Evolutionary conservation across 768 basidiomycete genomes (phyloP), one percentile per base, ranked within the genome.

Genomic region (Tulasnella sp.): DNA sequence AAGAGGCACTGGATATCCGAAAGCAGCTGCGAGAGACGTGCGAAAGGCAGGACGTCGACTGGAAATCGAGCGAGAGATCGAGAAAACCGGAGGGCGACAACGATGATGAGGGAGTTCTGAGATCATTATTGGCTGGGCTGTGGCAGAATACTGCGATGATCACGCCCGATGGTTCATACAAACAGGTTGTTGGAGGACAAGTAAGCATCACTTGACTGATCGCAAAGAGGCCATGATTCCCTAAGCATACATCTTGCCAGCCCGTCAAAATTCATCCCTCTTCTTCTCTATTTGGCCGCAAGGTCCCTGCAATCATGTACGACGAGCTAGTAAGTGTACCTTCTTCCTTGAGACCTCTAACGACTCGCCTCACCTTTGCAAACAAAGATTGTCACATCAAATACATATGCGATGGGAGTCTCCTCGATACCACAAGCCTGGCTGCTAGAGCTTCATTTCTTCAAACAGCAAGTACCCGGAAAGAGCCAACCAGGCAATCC

Each of bases 321-420:
- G 93, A 97, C 84, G 98, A 99, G 83, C 86, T 99, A 83, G 97
- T 98, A 81, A 83, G 92, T 87, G 3, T 27, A 18, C 71, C 42
- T 36, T 2, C 27, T 48, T 31, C 46, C 75, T 56, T 81, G 42
- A 78, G 38, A 74, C 3, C 34, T 24, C 16, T 36, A 10, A 5
- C 39, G 39, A 44, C 2, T 18, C 44, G 44, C 0, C 44, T 44
- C 16, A 44, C 8, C 24, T 34, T 16, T 44, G 34, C 44, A 34
- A 27, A 52, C 9, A n/a, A 82, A 94, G 93, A 88, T 95, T 73
- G 91, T 92, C 83, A 96, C 95, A 21, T 93, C 89, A 80, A 91
- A 92, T 78, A 91, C 94, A 56, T 99, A 97, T 82, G 97, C 96
- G 2, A 91, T 97, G 2, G 93, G 93, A n/a, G 97, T 97, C 16